These are phyloP conservation scores for Wakefieldia striispora DNA, from an alignment of 768 basidiomycete genomes.

Conservation along the genomic window DNA sequence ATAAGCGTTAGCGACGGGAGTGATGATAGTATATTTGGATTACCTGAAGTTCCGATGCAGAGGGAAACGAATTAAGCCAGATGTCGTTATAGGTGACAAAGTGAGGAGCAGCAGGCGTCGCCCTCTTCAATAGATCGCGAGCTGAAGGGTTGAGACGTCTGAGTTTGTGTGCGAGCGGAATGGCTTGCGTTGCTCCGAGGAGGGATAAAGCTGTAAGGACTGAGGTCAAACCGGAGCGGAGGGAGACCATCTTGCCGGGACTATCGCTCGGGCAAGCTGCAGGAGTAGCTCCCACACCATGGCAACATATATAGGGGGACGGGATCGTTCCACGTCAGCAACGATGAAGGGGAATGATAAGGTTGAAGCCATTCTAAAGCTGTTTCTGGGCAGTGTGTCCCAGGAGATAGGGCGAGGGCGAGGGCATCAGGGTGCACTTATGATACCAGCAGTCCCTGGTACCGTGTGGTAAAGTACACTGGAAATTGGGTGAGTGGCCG, in stretches of 20 bases:
- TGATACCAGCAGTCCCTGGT: not conserved
- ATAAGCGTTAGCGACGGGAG: not conserved
- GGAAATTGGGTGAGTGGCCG: not conserved
- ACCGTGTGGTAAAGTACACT: not conserved
- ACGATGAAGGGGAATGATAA: not conserved
- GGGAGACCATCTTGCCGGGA: constrained; percentile 15
- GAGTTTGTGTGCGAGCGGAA: constrained; percentile 24
- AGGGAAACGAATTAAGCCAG: constrained; percentile 45
- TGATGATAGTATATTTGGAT: not conserved
- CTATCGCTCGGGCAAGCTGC: not conserved
- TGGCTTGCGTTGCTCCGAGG: constrained; percentile 11
- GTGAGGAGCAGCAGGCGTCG: constrained; percentile 45
- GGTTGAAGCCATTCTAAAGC: not conserved
- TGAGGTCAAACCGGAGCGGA: constrained; percentile 5
- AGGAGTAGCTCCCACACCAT: not conserved
- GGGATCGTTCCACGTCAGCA: not conserved
- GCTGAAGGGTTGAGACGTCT: constrained; percentile 20
- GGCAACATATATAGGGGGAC: constrained; percentile 17
- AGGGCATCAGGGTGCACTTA: not conserved
- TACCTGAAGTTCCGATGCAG: constrained; percentile 43
- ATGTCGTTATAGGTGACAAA: constrained; percentile 43
- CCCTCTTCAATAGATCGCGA: constrained; percentile 19
- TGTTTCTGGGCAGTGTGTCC: not conserved
- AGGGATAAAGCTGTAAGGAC: constrained; percentile 5
- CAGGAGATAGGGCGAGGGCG: not conserved